Evolutionary conservation across 2,329 filamentous ascomycete genomes (phyloP).

Genomic region (Mollisia scopiformis): DNA sequence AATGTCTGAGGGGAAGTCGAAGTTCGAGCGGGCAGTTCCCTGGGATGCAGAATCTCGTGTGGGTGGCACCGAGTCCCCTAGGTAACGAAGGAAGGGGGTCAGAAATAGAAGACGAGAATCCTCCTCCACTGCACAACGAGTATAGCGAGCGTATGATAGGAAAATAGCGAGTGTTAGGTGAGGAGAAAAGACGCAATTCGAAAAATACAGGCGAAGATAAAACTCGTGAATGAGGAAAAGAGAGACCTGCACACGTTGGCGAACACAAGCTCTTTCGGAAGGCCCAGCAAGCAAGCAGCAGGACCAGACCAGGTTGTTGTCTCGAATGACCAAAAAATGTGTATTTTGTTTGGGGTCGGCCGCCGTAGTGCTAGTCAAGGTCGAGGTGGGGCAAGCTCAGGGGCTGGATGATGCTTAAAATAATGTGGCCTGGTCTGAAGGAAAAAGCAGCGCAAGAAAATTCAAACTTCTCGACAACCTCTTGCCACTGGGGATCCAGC

Average conservation of each 20-base stretch:
- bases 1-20: neutral
- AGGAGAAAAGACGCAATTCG: neutral
- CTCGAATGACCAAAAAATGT: neutral
- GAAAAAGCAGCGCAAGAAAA: neutral
- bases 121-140: neutral
- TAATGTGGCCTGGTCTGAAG: too few relatives aligned
- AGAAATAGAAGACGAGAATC: neutral
- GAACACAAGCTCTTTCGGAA: neutral
- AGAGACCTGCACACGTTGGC: constrained; percentile 2
- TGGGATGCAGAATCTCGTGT: constrained; percentile 4
- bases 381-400: neutral
- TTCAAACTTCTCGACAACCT: neutral
- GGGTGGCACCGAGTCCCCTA: constrained; percentile 13
- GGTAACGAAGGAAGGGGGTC: constrained; percentile 21
- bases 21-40: neutral
- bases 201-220: neutral
- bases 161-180: constrained; percentile 25
- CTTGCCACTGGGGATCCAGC: neutral
- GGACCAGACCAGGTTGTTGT: constrained; percentile 5
- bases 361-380: constrained; percentile 5
- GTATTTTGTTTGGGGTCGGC: neutral
- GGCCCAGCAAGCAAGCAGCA: too few relatives aligned
- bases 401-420: too few relatives aligned
- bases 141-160: constrained; percentile 22
- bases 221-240: neutral